Conservation (phyloP, 2,329 filamentous ascomycete genomes). For the Epichloe uncinata region DNA sequence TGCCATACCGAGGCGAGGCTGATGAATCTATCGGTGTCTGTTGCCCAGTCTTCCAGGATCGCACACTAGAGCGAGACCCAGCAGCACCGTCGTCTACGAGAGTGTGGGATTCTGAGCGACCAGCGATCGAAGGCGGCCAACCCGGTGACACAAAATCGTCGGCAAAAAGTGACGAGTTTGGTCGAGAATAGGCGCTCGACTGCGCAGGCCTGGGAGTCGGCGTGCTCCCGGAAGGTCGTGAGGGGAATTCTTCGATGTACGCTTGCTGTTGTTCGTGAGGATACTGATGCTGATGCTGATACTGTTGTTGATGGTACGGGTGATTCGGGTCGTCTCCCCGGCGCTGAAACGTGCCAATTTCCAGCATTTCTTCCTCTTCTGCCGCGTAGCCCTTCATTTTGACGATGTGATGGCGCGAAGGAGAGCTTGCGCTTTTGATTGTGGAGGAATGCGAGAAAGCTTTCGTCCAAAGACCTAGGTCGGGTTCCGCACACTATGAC, state of each 20-base stretch:
- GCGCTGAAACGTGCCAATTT: conserved; percentile 18
- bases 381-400: conserved; percentile 17
- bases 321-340: conserved; percentile 5
- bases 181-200: conserved; percentile 1
- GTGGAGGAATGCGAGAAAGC: background rate
- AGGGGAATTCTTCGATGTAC: conserved; percentile 7
- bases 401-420: background rate
- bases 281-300: conserved; percentile 15
- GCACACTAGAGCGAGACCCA: conserved; percentile 12
- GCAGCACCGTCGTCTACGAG: conserved; percentile 16
- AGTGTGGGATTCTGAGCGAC: conserved; percentile 17
- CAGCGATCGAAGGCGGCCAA: conserved; percentile 10
- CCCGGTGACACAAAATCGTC: conserved; percentile 7
- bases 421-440: background rate
- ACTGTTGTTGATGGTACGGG: conserved; percentile 5
- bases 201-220: background rate
- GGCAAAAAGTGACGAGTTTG: conserved; percentile 1
- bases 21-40: conserved; percentile 9
- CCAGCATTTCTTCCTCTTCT: conserved; percentile 22
- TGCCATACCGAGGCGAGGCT: conserved; percentile 5
- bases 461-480: background rate
- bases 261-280: conserved; percentile 13
- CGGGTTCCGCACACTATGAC: background rate
- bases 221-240: background rate
- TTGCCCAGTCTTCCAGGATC: conserved; percentile 12